Evolutionary conservation across 2,329 filamentous ascomycete genomes (phyloP).

Genomic region (Colletotrichum scovillei): DNA sequence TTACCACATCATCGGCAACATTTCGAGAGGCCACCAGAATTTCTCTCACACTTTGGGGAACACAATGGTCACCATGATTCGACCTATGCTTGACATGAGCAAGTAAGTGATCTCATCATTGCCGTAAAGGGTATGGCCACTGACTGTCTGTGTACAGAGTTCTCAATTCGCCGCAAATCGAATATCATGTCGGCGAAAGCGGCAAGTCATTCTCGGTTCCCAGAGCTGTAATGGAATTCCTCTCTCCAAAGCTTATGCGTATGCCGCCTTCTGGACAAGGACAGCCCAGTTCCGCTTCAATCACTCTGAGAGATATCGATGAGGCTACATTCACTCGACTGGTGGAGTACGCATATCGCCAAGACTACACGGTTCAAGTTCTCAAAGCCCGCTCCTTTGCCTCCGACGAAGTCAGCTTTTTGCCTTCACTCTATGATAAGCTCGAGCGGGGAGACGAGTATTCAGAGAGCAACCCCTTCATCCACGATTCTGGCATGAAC

Average conservation of each 20-base stretch:
- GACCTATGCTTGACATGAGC: too few relatives aligned
- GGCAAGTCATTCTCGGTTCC: background rate
- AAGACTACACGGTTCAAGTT: background rate
- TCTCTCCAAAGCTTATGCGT: background rate
- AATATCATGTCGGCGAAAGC: background rate
- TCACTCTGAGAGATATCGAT: background rate
- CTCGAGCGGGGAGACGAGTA: background rate
- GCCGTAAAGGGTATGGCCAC: too few relatives aligned
- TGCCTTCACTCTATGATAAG: background rate
- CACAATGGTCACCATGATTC: too few relatives aligned
- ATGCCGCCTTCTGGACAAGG: background rate
- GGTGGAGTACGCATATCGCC: background rate
- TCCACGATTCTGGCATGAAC: background rate
- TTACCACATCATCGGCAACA: too few relatives aligned
- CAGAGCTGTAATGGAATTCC: background rate
- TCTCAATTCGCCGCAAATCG: too few relatives aligned
- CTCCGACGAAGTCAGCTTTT: background rate
- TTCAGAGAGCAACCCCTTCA: background rate
- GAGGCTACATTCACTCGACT: background rate
- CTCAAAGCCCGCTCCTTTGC: background rate
- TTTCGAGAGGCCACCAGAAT: too few relatives aligned
- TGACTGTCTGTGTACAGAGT: too few relatives aligned
- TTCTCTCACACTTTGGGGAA: too few relatives aligned
- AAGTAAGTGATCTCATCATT: too few relatives aligned
- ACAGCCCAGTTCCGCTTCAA: background rate